Conservation (phyloP, 331 rosid species). For the Arachis monticola region DNA sequence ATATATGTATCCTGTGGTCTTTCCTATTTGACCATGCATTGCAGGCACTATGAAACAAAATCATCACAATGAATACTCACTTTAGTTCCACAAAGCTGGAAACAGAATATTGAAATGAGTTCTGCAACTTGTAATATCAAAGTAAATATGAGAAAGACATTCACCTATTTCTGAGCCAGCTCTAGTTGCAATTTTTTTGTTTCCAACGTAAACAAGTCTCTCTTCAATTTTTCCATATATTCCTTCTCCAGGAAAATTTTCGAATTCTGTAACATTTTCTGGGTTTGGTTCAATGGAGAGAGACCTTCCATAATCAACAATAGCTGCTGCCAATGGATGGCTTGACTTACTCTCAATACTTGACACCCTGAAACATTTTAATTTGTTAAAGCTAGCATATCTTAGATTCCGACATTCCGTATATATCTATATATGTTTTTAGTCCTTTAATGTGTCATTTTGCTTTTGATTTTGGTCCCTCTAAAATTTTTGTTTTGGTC, state of each 20-base stretch:
- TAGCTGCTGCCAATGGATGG: constrained; percentile 90
- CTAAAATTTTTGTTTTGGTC: too few species aligned
- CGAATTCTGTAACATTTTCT: constrained; percentile 70
- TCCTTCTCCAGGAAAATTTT: constrained; percentile 93
- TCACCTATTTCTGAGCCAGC: constrained; percentile 71
- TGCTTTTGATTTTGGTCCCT: too few species aligned
- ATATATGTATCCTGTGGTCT: constrained; percentile 77
- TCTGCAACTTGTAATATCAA: neutral
- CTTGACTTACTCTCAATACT: constrained; percentile 94
- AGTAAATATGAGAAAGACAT: constrained; percentile 2
- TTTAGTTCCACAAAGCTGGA: constrained; percentile 3
- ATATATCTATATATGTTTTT: neutral
- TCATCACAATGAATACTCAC: constrained; percentile 19
- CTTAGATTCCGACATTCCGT: neutral
- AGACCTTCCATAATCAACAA: constrained; percentile 72
- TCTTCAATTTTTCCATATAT: constrained; percentile 74
- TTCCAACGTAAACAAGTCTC: constrained; percentile 73
- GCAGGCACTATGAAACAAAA: constrained; percentile 53
- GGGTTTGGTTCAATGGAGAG: constrained; percentile 65
- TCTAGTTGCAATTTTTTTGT: constrained; percentile 66
- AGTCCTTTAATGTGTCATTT: too few species aligned
- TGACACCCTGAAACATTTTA: constrained; percentile 67
- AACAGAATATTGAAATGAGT: constrained; percentile 18
- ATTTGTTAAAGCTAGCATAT: constrained; percentile 1
- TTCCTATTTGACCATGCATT: constrained; percentile 60